Evolutionary conservation across 768 basidiomycete genomes (phyloP).

Genomic region (Suillus bovinus): DNA sequence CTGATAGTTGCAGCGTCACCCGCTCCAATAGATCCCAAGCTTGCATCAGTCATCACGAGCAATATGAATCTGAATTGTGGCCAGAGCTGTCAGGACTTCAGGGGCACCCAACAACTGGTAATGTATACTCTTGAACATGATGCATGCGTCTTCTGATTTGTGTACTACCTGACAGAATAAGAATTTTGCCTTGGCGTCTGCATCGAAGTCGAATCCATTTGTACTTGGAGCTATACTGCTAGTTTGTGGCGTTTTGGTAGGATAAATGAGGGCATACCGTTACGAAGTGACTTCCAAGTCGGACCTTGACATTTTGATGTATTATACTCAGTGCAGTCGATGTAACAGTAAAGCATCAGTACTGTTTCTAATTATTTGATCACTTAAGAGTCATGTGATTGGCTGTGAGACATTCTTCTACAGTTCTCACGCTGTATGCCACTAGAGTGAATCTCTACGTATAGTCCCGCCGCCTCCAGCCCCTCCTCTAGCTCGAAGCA

Average conservation of each 20-base stretch:
- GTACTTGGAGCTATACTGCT: constrained; percentile 23
- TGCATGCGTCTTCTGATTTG: neutral
- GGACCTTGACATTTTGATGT: neutral
- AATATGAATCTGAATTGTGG: constrained; percentile 27
- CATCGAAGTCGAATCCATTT: constrained; percentile 19
- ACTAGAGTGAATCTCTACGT: no score
- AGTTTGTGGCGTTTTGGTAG: constrained; percentile 21
- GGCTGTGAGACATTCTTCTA: no score
- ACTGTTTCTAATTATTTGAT: neutral
- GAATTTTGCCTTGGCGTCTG: constrained; percentile 23
- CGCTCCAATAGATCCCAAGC: constrained; percentile 23
- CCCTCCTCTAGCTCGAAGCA: constrained; percentile 42
- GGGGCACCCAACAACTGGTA: constrained; percentile 25
- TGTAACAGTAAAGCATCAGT: neutral
- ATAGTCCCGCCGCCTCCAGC: constrained; percentile 23
- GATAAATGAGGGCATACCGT: constrained; percentile 11
- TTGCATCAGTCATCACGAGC: constrained; percentile 20
- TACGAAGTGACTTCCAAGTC: neutral
- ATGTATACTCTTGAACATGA: neutral
- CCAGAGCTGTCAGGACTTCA: constrained; percentile 23
- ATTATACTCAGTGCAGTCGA: neutral
- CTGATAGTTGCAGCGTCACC: constrained; percentile 25
- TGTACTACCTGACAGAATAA: constrained; percentile 13
- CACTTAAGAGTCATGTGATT: no score
- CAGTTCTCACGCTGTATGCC: no score